These are phyloP conservation scores for Tetrastigma voinierianum DNA, from an alignment of 164 flowering plant species.

Conservation along the genomic window DNA sequence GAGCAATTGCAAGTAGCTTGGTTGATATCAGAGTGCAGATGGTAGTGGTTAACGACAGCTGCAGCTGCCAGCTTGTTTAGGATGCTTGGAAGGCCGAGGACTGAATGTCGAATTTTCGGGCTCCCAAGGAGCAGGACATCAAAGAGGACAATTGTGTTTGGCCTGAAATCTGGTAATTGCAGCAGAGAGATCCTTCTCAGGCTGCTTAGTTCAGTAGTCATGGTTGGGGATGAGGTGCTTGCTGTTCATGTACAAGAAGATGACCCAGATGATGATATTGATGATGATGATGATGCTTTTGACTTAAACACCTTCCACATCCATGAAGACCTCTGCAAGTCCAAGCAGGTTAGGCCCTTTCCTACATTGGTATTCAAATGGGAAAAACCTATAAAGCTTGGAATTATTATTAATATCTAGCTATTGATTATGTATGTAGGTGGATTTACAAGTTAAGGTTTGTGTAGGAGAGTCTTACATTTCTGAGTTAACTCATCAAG, in stretches of 20 bases:
- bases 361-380: not conserved
- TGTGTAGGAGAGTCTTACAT: slow-evolving; percentile 30
- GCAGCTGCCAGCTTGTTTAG: not conserved
- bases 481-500: slow-evolving; percentile 30
- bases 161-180: slow-evolving; percentile 30
- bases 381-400: not conserved
- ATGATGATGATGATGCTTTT: slow-evolving; percentile 36
- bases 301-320: slow-evolving; percentile 48
- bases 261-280: slow-evolving; percentile 22
- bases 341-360: slow-evolving; percentile 35
- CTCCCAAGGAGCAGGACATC: not conserved
- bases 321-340: slow-evolving; percentile 52
- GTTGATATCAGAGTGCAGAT: not conserved
- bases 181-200: slow-evolving; percentile 41
- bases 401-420: not conserved
- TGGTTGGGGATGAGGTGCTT: slow-evolving; percentile 29
- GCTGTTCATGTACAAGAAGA: slow-evolving; percentile 42
- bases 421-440: slow-evolving; percentile 21
- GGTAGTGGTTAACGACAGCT: not conserved
- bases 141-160: slow-evolving; percentile 12
- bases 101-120: slow-evolving; percentile 1
- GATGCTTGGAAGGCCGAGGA: slow-evolving; percentile 4
- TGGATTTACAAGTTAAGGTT: slow-evolving; percentile 45
- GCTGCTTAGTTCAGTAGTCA: slow-evolving; percentile 20
- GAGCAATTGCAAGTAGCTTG: not conserved